phyloP scores from a whole-genome alignment of 2,329 filamentous ascomycete genomes.

The Diaporthe citrichinensis region DNA sequence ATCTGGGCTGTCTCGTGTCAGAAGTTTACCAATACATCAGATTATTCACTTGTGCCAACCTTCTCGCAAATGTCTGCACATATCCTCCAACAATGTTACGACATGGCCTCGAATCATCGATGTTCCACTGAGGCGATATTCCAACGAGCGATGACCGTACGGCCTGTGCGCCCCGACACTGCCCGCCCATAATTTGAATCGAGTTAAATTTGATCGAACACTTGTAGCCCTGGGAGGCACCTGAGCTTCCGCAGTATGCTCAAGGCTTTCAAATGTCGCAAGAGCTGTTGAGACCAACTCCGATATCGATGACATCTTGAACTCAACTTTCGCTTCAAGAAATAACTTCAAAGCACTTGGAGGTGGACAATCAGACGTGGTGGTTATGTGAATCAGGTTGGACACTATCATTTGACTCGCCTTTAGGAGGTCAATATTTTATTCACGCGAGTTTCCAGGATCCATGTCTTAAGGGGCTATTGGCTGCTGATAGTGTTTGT shows the following conservation, averaged over 20 bases:
- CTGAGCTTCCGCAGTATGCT: not conserved
- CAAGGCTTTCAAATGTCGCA: not conserved
- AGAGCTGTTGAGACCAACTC: not conserved
- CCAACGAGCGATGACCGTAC: not conserved
- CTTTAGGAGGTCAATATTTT: not conserved
- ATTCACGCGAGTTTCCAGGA: not conserved
- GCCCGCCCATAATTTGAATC: not conserved
- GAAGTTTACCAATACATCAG: not conserved
- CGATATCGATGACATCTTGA: not conserved
- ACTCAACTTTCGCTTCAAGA: no score
- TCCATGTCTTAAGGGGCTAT: not conserved
- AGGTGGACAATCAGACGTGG: not conserved
- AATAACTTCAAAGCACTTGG: not conserved
- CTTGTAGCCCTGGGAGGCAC: not conserved
- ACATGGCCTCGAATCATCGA: not conserved
- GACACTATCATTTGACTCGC: not conserved
- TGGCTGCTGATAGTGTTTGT: not conserved
- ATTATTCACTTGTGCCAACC: not conserved
- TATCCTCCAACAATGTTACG: not conserved
- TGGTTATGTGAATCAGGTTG: not conserved
- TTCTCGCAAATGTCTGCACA: not conserved
- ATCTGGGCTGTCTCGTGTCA: not conserved
- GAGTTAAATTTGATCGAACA: not conserved
- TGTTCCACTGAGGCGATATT: not conserved
- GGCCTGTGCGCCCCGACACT: not conserved